These are phyloP conservation scores for Phytophthora megakarya DNA, from an alignment of 352 stramenopile species.

Conservation along the genomic window DNA sequence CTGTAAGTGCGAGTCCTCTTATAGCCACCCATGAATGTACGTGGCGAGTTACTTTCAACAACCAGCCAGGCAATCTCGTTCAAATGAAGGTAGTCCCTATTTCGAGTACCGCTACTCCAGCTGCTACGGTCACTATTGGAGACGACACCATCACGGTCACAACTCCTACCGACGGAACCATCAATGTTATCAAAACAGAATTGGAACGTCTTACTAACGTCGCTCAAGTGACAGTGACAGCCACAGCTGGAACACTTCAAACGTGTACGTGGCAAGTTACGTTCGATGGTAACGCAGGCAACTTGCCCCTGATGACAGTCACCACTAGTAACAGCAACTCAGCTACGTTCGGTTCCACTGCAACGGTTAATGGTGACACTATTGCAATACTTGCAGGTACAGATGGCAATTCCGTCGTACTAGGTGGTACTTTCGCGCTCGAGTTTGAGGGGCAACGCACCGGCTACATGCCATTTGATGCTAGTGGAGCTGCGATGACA, in stretches of 20 bases:
- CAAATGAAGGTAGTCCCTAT: constrained; percentile 71
- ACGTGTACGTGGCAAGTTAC: constrained; percentile 93
- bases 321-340: constrained; percentile 40
- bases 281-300: constrained; percentile 94
- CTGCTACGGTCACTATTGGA: constrained; percentile 51
- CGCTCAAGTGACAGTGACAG: constrained; percentile 88
- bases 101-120: constrained; percentile 39
- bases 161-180: constrained; percentile 75
- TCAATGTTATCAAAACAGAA: constrained; percentile 95
- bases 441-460: constrained; percentile 89
- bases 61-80: constrained; percentile 85
- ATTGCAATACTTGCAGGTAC: constrained; percentile 45
- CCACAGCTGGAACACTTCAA: constrained; percentile 50
- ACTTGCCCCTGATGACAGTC: constrained; percentile 65
- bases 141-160: constrained; percentile 86
- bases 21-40: constrained; percentile 76
- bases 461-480: constrained; percentile 90
- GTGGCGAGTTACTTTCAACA: constrained; percentile 92
- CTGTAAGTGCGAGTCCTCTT: constrained; percentile 48
- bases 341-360: constrained; percentile 38
- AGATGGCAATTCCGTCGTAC: constrained; percentile 54
- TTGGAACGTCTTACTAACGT: constrained; percentile 92
- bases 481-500: constrained; percentile 87
- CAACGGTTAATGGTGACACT: constrained; percentile 46
- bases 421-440: constrained; percentile 88